Evolutionary conservation across 768 basidiomycete species (phyloP), one percentile per base, ranked within the genome.

Genomic region (Melanogaster broomeanus): DNA sequence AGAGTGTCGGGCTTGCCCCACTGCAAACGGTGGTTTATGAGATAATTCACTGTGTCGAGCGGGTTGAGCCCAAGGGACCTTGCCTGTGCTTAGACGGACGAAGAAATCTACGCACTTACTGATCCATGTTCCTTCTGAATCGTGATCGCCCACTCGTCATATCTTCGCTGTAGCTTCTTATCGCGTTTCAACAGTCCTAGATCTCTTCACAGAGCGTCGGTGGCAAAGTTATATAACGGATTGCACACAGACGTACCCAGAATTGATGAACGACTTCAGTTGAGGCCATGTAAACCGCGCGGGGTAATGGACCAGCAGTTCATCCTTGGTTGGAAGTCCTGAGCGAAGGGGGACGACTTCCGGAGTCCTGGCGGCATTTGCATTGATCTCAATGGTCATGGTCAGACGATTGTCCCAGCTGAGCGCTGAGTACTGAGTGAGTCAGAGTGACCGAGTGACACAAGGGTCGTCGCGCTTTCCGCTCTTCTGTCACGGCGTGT

Each of bases 161-260:
- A 93, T 42, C 88, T 73, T 42, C 70, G 57, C 67, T 94, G 90
- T 31, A 94, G 77, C 45, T 69, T 73, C 56, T 70, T 81, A 61
- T 93, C 83, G 18, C 90, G 83, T 63, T 88, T 90, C 45, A 93
- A 74, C 33, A 91, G 74, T 2, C 88, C 89, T 40, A 94, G 80
- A 62, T 93, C 89, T 35, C 90, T 92, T 52, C n/a, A 35, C 45
- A 42, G 21, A 6, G 3, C 6, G 25, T 49, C 42, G 25, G 51
- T 25, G 25, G 4, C 8, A n/a, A 25, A 4, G 21, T 18, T 10
- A 13, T 12, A 33, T 12, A 25, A 34, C 25, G 12, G 24, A 25
- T 21, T 11, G 47, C 18, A 18, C 31, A 21, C 8, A 19, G 44
- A 62, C 74, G 38, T 65, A 88, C 88, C 89, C 89, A 50, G 89